Conservation (phyloP, 2,329 filamentous ascomycete species). For the Acephala macrosclerotiorum region DNA sequence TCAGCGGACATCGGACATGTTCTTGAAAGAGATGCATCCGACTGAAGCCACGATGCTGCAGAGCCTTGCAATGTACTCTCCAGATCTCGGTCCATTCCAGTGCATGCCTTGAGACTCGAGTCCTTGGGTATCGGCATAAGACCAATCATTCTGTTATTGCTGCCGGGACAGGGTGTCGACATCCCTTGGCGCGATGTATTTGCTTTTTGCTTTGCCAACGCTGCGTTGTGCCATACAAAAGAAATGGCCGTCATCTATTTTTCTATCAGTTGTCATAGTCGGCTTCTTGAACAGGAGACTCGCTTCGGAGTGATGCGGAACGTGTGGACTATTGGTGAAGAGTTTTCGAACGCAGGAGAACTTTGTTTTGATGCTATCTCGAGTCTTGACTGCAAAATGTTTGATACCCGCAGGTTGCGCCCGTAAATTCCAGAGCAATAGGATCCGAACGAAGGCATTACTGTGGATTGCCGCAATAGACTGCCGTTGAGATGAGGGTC, state of each 20-base stretch:
- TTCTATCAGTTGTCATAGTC: conserved; percentile 21
- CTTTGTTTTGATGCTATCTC: neutral
- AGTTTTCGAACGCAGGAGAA: neutral
- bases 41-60: conserved; percentile 23
- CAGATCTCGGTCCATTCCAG: conserved; percentile 13
- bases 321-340: neutral
- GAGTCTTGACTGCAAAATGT: neutral
- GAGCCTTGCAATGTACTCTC: conserved; percentile 20
- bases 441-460: conserved; percentile 10
- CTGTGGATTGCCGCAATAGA: conserved; percentile 8
- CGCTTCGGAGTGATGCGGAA: conserved; percentile 3
- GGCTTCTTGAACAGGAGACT: neutral
- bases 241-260: conserved; percentile 7
- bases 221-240: conserved; percentile 15
- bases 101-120: neutral
- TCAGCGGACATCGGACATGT: neutral
- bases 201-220: conserved; percentile 12
- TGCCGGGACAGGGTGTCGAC: conserved; percentile 14
- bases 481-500: neutral
- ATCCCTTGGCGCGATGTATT: neutral
- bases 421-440: neutral
- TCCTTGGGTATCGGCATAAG: conserved; percentile 19
- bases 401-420: neutral
- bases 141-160: conserved; percentile 19
- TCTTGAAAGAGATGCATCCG: conserved; percentile 10